phyloP scores from a whole-genome alignment of 495 filamentous ascomycete genomes.

The Aspergillus sclerotioniger region DNA sequence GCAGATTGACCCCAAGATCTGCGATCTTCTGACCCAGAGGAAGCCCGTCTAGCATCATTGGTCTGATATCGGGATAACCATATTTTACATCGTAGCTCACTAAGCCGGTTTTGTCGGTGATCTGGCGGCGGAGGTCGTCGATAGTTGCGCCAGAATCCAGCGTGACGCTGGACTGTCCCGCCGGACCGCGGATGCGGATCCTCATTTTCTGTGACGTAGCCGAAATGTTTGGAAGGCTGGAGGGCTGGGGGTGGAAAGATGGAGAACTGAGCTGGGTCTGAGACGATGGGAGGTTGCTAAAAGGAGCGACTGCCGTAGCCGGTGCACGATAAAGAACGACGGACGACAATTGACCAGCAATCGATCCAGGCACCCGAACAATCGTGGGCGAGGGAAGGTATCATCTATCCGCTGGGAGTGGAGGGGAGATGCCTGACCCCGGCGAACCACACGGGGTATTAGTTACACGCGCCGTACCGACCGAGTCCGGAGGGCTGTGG shows the following conservation, averaged over 20 bases:
- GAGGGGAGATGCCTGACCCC: no score
- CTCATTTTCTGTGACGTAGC: conserved; percentile 44
- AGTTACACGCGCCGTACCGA: no score
- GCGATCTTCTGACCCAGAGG: conserved; percentile 44
- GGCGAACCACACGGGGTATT: no score
- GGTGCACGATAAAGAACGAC: background rate
- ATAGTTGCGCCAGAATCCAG: conserved; percentile 66
- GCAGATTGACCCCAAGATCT: conserved; percentile 63
- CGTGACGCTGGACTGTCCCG: conserved; percentile 59
- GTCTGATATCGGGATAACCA: conserved; percentile 74
- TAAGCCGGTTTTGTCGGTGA: conserved; percentile 53
- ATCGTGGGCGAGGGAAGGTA: background rate
- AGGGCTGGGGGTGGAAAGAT: no score
- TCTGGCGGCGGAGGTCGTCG: conserved; percentile 55
- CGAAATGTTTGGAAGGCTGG: background rate
- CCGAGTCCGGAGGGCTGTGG: no score
- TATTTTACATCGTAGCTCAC: conserved; percentile 72
- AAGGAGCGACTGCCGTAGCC: background rate
- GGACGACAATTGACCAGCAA: background rate
- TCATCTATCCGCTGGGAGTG: no score
- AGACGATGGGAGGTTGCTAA: background rate
- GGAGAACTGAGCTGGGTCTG: background rate
- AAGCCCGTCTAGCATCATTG: conserved; percentile 57
- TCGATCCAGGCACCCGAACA: background rate
- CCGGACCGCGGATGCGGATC: conserved; percentile 61